Base-by-base conservation (phyloP, 768 basidiomycete genomes). In the Boletus subparvulus region DNA sequence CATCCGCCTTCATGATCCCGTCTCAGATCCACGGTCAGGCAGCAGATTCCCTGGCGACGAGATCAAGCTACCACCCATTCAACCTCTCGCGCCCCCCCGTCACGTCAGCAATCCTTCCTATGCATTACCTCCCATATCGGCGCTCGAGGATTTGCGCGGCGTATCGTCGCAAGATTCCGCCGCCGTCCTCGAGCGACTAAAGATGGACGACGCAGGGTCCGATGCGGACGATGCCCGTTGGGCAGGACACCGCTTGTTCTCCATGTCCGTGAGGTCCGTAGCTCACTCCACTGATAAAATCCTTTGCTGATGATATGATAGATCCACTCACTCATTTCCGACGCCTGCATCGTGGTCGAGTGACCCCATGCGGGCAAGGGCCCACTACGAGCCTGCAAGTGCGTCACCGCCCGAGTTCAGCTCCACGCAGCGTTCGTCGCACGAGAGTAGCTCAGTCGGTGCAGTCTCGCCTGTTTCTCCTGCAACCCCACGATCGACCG, bases 111-210 rank as follows among this genome's bases (percentile, higher is more conserved):
- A 71, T 16, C 69, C 78, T 2, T 71, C 75, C 2, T 85, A 85
- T 58, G 81, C 85, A 2, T 66, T 88, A 4, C 87, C 86, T 1
- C 85, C 87, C 1, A 88, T 88, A 54, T 84, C 87, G 8, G 82
- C 85, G 0, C 71, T 91, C 62, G 87, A 88, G 67, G 83, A 83
- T 56, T 67, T 85, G 47, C 77, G 84, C 10, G 83, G 83, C 3
- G 71, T 80, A 21, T 67, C 73, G 63, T 69, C 75, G 58, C 55
- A 77, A 37, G 86, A 88, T 65, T 83, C 87, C 0, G 82, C 84
- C 6, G 83, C 86, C 7, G 88, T 90, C 8, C 70, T 90, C 46
- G 75, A 83, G 52, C 78, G 88, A 28, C 70, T 90, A n/a, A 79
- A 76, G 54, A 77, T 79, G 59, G 82, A 85, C 21, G 85, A 85